Evolutionary conservation across 345 rosid species (phyloP).

Genomic region (Citrus cavaleriei): DNA sequence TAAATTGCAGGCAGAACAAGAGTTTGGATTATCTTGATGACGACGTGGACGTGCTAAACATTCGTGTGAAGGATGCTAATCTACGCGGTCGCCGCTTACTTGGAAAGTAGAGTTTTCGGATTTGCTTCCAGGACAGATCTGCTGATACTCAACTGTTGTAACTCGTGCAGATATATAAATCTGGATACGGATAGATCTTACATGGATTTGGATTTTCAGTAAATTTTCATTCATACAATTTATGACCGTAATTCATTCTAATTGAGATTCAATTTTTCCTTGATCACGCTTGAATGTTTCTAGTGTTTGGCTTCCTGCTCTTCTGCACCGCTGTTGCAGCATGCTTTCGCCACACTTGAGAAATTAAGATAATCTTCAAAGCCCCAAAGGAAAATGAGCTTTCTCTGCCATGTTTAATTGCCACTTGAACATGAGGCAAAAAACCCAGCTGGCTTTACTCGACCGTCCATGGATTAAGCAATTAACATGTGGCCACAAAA

Average conservation of each 20-base stretch:
- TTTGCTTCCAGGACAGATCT: not conserved
- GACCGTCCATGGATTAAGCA: not conserved
- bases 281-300: not conserved
- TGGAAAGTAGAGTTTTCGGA: conserved; percentile 45
- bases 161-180: not conserved
- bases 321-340: too few species aligned
- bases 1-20: conserved; percentile 57
- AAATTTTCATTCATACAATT: not conserved
- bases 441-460: not conserved
- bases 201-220: not conserved
- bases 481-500: too few species aligned
- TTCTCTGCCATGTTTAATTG: not conserved
- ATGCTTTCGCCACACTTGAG: too few species aligned
- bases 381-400: not conserved
- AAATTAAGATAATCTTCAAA: too few species aligned
- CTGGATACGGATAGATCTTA: not conserved
- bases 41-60: conserved; percentile 63
- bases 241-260: not conserved
- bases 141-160: not conserved
- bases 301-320: too few species aligned
- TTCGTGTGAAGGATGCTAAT: conserved; percentile 62
- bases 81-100: conserved; percentile 63
- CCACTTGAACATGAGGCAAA: not conserved
- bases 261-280: not conserved
- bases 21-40: conserved; percentile 56